phyloP scores from a whole-genome alignment of 1,284 basidiomycete species.

The Serendipita sp. region DNA sequence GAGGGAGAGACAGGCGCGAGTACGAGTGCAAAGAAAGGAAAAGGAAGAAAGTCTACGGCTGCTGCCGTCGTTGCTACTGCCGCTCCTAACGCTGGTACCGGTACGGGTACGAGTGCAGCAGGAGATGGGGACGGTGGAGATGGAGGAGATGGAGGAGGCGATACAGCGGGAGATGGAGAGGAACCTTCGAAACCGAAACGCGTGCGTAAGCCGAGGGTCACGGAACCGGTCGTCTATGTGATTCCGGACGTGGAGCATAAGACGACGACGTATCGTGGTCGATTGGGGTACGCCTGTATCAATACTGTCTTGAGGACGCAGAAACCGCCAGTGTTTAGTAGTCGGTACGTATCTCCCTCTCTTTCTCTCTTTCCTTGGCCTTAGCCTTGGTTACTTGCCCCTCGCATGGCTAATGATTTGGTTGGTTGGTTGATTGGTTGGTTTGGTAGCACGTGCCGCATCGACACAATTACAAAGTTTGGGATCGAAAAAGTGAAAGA shows the following conservation, averaged over 20 bases:
- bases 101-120: neutral
- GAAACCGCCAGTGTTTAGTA: conserved; percentile 37
- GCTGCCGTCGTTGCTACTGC: neutral
- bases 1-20: neutral
- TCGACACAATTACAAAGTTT: conserved; percentile 68
- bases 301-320: conserved; percentile 67
- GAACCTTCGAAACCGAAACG: conserved; percentile 22
- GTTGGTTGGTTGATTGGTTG: too few species aligned
- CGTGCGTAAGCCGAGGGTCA: conserved; percentile 31
- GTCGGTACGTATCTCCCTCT: conserved; percentile 28
- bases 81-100: neutral
- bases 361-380: conserved; percentile 9
- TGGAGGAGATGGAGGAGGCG: neutral
- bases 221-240: conserved; percentile 39
- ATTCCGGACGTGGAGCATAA: conserved; percentile 29
- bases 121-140: neutral
- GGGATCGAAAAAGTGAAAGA: conserved; percentile 71
- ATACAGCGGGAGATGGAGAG: conserved; percentile 13
- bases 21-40: neutral
- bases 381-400: neutral
- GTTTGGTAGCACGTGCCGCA: conserved; percentile 28
- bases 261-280: conserved; percentile 50
- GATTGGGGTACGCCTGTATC: conserved; percentile 48
- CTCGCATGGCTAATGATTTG: too few species aligned
- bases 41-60: neutral